Evolutionary conservation across 192 early-diverging fungal genomes (phyloP).

Genomic region (Endogone sp.): DNA sequence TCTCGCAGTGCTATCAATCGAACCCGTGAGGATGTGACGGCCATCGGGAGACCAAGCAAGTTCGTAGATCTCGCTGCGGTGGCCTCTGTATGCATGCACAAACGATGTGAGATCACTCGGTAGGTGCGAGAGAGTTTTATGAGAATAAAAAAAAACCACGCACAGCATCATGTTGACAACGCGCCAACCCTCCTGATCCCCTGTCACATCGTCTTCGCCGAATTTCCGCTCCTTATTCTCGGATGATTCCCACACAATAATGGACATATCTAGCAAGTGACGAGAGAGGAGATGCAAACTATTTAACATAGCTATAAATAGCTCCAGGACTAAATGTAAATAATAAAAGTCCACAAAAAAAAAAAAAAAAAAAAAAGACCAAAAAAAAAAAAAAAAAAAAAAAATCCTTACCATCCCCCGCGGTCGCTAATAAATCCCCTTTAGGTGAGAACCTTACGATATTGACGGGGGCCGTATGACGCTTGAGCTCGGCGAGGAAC

Average conservation of each 20-base stretch:
- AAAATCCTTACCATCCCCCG: constrained; percentile 81
- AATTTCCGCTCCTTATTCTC: constrained; percentile 46
- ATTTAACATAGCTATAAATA: too few species aligned
- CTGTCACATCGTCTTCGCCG: constrained; percentile 30
- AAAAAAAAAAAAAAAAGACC: too few species aligned
- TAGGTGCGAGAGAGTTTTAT: too few species aligned
- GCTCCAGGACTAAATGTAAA: too few species aligned
- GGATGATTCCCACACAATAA: constrained; percentile 80
- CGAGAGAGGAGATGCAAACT: too few species aligned
- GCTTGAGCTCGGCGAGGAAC: constrained; percentile 76
- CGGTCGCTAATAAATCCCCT: constrained; percentile 72
- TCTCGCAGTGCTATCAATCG: constrained; percentile 82
- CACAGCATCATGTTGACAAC: constrained; percentile 64
- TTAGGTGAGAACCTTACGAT: constrained; percentile 86
- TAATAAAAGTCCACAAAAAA: too few species aligned
- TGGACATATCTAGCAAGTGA: constrained; percentile 61
- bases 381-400: too few species aligned
- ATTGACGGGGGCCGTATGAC: constrained; percentile 89
- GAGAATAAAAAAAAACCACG: constrained; percentile 6
- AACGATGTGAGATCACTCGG: too few species aligned
- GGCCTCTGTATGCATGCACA: constrained; percentile 44
- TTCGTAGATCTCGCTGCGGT: constrained; percentile 83
- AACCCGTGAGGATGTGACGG: constrained; percentile 74
- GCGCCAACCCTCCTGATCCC: constrained; percentile 76
- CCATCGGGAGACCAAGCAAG: constrained; percentile 92